Base-by-base conservation (phyloP, 2,329 filamentous ascomycete species). In the Orbilia javanica region DNA sequence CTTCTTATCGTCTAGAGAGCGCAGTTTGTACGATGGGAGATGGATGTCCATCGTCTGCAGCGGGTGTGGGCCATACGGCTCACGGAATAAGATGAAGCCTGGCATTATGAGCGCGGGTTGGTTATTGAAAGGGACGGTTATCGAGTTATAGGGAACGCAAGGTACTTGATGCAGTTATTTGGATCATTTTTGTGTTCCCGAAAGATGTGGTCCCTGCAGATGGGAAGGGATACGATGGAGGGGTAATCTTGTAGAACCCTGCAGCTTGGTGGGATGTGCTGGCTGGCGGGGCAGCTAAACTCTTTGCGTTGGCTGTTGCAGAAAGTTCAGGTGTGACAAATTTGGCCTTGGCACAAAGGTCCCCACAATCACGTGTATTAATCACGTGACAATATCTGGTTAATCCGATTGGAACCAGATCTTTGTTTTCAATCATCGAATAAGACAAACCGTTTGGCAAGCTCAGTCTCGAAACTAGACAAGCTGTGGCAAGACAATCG, bases 21-120 rank as follows among this genome's bases (percentile, higher is more conserved):
- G 74, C 67, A 78, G 36, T 42, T 72, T 78, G 67, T 78, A 78
- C 34, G 67, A 67, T 39, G 74, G 74, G 29, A 78, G 74, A 67
- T 78, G 74, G 50, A 78, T 55, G 46, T 78, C 74, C 74, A 78
- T 72, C 42, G 60, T 78, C 62, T 78, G 74, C 67, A 78, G 74
- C 53, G 67, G 62, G 27, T 78, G 74, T 64, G 74, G 63, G 74
- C 74, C 74, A 48, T 78, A 78, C 15, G 74, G 74, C 74, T 78
- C 74, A 69, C 74, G 74, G 67, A 78, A 78, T 20, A 78, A 67
- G 67, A 78, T 78, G 63, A 78, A 78, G 67, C 74, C 74, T 78
- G 74, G 74, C 74, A 78, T 78, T 39, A 67, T 66, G 73, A 71
- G 66, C 42, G 66, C 25, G 20, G 52, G 52, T 48, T 46, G 52